Percentiles rank a stretch among this genome's conserved stretches.
Evolutionary conservation across 2,329 filamentous ascomycete genomes (phyloP).

Genomic region (Pestalotiopsis fici): DNA sequence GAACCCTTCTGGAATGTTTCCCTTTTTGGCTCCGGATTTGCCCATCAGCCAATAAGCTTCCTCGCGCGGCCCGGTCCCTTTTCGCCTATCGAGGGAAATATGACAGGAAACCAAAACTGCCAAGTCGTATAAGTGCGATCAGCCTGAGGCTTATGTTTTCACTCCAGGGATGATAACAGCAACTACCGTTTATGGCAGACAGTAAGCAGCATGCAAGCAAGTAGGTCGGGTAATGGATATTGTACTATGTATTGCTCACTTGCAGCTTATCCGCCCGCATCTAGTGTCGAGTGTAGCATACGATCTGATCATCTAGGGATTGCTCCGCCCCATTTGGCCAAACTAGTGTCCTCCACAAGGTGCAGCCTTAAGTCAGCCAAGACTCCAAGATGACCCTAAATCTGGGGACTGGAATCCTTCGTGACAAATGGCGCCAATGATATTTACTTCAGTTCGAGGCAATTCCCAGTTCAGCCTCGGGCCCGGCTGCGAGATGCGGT

Average conservation of each 20-base stretch:
- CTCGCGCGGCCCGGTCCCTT: neutral
- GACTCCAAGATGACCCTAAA: neutral
- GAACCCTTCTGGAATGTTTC: constrained; percentile 11
- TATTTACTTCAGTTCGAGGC: neutral
- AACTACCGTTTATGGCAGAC: too few species aligned
- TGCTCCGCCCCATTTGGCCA: neutral
- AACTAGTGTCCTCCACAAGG: constrained; percentile 2
- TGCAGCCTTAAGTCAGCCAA: neutral
- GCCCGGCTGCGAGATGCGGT: neutral
- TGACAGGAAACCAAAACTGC: neutral
- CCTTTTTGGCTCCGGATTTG: neutral
- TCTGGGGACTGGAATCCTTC: neutral
- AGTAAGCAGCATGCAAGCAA: too few species aligned
- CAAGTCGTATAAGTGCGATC: neutral
- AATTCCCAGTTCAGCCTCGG: neutral
- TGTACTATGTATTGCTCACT: neutral
- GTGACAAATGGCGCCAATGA: neutral
- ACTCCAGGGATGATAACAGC: too few species aligned
- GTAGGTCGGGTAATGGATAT: too few species aligned
- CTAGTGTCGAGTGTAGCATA: neutral
- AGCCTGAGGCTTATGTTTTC: too few species aligned
- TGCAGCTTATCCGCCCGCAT: neutral
- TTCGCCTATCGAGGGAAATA: neutral
- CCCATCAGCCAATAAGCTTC: neutral
- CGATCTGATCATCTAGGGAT: neutral